Percentiles rank a stretch among this genome's conserved stretches.
Evolutionary conservation across 371 early-diverging fungal genomes (phyloP).

Genomic region (Dinochytrium kinnereticum): DNA sequence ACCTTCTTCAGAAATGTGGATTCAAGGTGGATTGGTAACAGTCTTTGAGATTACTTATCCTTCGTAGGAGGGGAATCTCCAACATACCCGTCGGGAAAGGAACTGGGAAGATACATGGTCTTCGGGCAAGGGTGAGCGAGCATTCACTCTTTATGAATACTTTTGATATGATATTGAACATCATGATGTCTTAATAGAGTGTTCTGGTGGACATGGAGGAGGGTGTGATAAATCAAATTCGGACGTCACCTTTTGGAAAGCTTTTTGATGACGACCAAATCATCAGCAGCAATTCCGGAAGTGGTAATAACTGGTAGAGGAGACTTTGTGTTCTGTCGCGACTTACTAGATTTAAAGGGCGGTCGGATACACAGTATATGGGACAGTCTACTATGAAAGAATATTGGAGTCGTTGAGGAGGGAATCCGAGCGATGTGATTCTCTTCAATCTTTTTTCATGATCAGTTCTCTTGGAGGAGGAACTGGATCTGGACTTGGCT

Average conservation of each 20-base stretch:
- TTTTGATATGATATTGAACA: background rate
- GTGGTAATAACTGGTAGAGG: slow-evolving; percentile 61
- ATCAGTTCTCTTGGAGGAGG: slow-evolving; percentile 73
- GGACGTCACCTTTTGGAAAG: slow-evolving; percentile 36
- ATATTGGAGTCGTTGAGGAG: slow-evolving; percentile 60
- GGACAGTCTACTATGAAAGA: slow-evolving; percentile 48
- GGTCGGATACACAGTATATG: slow-evolving; percentile 59
- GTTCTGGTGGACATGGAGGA: slow-evolving; percentile 66
- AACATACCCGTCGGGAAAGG: slow-evolving; percentile 42
- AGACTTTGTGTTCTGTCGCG: background rate
- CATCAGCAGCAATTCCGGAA: slow-evolving; percentile 50
- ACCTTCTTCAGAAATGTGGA: slow-evolving; percentile 56
- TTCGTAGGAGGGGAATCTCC: slow-evolving; percentile 18
- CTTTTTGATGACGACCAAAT: slow-evolving; percentile 54
- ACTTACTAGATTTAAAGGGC: background rate
- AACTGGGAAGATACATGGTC: slow-evolving; percentile 28
- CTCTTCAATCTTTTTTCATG: slow-evolving; percentile 64
- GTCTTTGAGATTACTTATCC: background rate
- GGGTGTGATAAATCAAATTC: slow-evolving; percentile 53
- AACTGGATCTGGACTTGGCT: slow-evolving; percentile 75
- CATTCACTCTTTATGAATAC: background rate
- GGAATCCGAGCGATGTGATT: slow-evolving; percentile 69
- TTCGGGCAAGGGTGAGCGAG: slow-evolving; percentile 36
- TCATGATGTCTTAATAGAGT: too few relatives aligned
- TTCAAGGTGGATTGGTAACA: slow-evolving; percentile 8